A percentile compares a stretch with the other conserved stretches of the same genome.
Conservation (phyloP, 2,329 filamentous ascomycete genomes). For the Ilyonectria sp. region DNA sequence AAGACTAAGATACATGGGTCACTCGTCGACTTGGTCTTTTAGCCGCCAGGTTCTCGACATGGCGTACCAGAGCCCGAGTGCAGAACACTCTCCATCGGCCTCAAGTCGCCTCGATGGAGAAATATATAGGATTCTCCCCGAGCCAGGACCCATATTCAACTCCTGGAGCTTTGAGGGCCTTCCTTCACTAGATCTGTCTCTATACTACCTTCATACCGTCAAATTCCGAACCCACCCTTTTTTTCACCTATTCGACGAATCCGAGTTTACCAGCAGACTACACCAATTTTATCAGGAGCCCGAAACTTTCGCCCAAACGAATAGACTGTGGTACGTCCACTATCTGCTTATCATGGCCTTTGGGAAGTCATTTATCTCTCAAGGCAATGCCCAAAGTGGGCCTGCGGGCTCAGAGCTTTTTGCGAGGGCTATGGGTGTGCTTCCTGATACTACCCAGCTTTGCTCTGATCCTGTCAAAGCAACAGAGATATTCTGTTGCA, state of each 20-base stretch:
- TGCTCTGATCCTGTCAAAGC: slow-evolving; percentile 25
- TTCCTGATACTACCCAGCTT: slow-evolving; percentile 27
- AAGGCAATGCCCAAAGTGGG: slow-evolving; percentile 12
- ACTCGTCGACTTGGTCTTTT: slow-evolving; percentile 32
- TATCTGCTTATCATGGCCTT: slow-evolving; percentile 29
- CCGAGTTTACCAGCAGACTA: slow-evolving; percentile 10
- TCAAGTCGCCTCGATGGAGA: slow-evolving; percentile 20
- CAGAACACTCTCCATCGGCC: neutral
- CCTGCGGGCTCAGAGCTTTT: slow-evolving; percentile 26
- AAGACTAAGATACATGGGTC: slow-evolving; percentile 22
- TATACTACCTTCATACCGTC: slow-evolving; percentile 21
- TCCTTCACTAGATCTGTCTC: slow-evolving; percentile 23
- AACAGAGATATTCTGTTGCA: slow-evolving; percentile 27
- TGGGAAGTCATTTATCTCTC: slow-evolving; percentile 17
- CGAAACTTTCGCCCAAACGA: neutral
- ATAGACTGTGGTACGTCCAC: slow-evolving; percentile 25
- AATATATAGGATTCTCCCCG: slow-evolving; percentile 14
- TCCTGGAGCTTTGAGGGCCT: slow-evolving; percentile 12
- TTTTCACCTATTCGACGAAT: slow-evolving; percentile 26
- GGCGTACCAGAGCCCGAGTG: neutral
- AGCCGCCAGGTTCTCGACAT: slow-evolving; percentile 24
- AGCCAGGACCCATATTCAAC: neutral
- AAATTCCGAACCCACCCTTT: slow-evolving; percentile 28
- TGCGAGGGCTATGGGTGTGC: slow-evolving; percentile 14
- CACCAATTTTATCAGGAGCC: slow-evolving; percentile 21